Percentiles rank a stretch among this genome's conserved stretches.
Conservation (phyloP, 169 alveolate genomes). For the Plasmodium gonderi region DNA sequence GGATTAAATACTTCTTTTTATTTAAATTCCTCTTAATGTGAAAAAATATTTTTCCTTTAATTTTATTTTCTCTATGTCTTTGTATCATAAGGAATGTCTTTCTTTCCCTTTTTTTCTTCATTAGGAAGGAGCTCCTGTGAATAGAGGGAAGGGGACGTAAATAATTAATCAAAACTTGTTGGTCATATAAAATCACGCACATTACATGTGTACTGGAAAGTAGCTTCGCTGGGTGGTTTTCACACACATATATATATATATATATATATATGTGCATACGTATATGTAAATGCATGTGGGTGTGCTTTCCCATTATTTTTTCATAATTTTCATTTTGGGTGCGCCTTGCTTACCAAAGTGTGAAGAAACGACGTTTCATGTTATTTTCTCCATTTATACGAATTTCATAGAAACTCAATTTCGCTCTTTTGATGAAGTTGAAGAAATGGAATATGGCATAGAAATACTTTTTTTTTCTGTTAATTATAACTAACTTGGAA, state of each 20-base stretch:
- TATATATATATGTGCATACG: no score
- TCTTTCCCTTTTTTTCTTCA: conserved; percentile 8
- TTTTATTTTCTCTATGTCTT: conserved; percentile 20
- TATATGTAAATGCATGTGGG: no score
- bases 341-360: not conserved
- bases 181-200: not conserved
- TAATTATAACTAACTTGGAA: not conserved
- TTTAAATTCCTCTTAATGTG: conserved; percentile 19
- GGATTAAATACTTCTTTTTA: not conserved
- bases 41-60: conserved; percentile 16
- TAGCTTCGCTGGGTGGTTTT: no score
- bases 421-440: conserved; percentile 21
- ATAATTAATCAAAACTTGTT: not conserved
- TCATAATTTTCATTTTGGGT: not conserved
- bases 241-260: no score
- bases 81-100: not conserved
- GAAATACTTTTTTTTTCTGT: conserved; percentile 4
- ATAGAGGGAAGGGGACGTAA: not conserved
- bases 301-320: not conserved
- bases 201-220: no score
- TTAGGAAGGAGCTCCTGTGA: not conserved
- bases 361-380: conserved; percentile 2
- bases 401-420: not conserved
- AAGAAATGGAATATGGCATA: conserved; percentile 22
- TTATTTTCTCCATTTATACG: not conserved